Evolutionary conservation across 2,329 filamentous ascomycete species (phyloP).

Genomic region (Tolypocladium amazonense): DNA sequence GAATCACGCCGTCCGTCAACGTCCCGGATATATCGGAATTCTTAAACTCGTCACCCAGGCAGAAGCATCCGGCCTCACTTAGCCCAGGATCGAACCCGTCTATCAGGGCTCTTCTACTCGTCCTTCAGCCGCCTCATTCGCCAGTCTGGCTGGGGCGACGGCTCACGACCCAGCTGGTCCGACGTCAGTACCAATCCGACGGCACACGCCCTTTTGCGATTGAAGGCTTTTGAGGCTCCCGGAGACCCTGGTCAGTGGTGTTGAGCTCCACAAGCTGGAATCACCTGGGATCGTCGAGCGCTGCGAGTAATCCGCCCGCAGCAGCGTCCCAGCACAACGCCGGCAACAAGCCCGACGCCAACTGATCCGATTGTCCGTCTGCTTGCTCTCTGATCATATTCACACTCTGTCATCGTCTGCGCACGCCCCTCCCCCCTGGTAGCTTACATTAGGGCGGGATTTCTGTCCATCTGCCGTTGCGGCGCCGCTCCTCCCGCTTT

Average conservation of each 20-base stretch:
- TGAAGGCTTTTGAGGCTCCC: neutral
- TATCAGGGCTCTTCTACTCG: neutral
- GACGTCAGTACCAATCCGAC: neutral
- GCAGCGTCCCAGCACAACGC: neutral
- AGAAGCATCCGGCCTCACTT: neutral
- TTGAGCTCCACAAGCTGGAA: constrained; percentile 1
- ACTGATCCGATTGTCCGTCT: neutral
- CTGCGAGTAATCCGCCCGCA: neutral
- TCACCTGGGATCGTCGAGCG: neutral
- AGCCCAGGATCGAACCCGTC: neutral
- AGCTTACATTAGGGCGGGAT: neutral
- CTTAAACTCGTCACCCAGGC: neutral
- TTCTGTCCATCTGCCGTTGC: constrained; percentile 2
- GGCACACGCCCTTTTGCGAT: neutral
- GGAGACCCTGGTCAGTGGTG: neutral
- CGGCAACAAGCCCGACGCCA: neutral
- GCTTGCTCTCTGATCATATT: neutral
- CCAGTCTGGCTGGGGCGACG: neutral
- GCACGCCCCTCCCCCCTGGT: constrained; percentile 1
- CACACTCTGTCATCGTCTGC: neutral
- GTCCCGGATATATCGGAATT: neutral
- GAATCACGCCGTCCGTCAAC: neutral
- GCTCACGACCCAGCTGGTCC: neutral
- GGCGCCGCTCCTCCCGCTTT: neutral
- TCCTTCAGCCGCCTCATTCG: neutral